Conservation (phyloP, 768 basidiomycete species). For the Termitomyces sp. region DNA sequence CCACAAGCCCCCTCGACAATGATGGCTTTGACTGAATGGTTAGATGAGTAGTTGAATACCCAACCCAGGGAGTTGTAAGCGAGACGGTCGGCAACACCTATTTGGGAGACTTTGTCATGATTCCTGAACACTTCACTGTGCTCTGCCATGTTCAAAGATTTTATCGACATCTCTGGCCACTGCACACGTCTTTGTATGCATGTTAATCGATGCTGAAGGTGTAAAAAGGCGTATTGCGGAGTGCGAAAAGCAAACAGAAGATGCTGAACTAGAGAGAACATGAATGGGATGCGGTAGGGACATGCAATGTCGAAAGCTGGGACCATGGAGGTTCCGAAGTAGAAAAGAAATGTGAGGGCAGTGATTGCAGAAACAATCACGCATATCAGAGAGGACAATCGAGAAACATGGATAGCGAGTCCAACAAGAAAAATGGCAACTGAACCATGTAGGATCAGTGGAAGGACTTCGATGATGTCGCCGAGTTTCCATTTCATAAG, state of each 20-base stretch:
- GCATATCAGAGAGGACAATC: neutral
- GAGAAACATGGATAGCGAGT: neutral
- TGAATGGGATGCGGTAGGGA: neutral
- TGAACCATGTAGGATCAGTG: neutral
- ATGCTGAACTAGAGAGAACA: neutral
- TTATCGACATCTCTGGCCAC: too few species aligned
- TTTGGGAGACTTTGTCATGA: too few species aligned
- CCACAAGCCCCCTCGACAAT: neutral
- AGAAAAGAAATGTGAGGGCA: neutral
- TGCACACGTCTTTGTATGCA: too few species aligned
- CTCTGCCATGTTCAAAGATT: neutral
- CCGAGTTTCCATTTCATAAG: neutral
- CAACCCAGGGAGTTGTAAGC: neutral
- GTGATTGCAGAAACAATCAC: neutral
- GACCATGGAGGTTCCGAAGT: neutral
- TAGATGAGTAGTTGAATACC: neutral
- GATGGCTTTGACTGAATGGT: neutral
- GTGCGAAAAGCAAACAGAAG: neutral
- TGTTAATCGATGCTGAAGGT: too few species aligned
- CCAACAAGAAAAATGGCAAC: neutral
- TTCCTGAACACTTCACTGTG: neutral
- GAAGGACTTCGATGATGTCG: neutral
- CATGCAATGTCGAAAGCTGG: neutral
- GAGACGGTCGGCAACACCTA: neutral
- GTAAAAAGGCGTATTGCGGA: too few species aligned